Base-by-base conservation (phyloP, 1,284 basidiomycete species). In the Austropuccinia psidii region DNA sequence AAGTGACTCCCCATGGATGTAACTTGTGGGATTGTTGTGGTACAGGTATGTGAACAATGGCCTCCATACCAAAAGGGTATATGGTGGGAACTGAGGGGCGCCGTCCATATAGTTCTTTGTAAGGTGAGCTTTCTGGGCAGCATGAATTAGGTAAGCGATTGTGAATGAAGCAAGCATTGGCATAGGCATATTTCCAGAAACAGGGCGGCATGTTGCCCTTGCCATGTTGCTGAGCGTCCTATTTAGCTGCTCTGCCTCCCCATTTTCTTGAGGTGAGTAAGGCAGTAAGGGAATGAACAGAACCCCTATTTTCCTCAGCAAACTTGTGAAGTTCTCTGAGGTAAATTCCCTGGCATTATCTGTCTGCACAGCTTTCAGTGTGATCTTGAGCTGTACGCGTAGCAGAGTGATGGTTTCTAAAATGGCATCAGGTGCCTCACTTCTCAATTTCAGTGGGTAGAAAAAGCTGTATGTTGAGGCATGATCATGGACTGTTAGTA, bases 171-270 rank as follows among this genome's bases (percentile, higher is more conserved):
- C 24, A 9, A 2, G 61, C 41, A 3, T 17, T 64, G 4, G 31
- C 21, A 31, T 64, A 64, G 17, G 61, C 61, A 27, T 9, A 64
- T 29, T 4, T 8, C 61, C 58, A 64, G 15, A 41, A 64, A 15
- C 17, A 4, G 11, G 27, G n/a, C 3, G 61, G 41, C 17, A 64
- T n/a, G 6, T 45, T 5, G 61, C 29, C 29, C 41, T 6, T 3
- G 37, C 61, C 61, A 64, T 64, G 61, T 64, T 27, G 43, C 61
- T 31, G 4, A 64, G 4, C 5, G 61, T 64, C 4, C 61, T 5
- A 47, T 64, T 64, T 3, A 43, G 24, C 4, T 41, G 11, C 39
- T 64, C 61, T 4, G 61, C 61, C 27, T 43, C 61, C 4, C 61
- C 61, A 31, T 64, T 64, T n/a, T 64, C 39, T 21, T 9, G 4